phyloP scores from a whole-genome alignment of 164 flowering plant genomes.

The Magnolia sinica region DNA sequence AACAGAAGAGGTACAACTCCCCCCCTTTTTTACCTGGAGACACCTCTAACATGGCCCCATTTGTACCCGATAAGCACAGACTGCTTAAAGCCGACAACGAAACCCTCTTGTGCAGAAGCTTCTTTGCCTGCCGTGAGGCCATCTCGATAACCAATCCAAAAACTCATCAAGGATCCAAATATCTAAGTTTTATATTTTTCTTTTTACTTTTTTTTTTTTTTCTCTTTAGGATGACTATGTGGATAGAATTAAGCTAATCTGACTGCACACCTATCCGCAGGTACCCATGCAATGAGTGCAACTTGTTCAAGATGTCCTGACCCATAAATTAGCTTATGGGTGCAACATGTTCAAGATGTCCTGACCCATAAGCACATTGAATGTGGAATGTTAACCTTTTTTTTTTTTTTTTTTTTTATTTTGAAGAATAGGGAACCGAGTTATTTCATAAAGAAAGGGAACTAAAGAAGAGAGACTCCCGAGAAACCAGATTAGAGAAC shows the following conservation, averaged over 20 bases:
- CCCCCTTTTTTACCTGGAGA: slow-evolving; percentile 55
- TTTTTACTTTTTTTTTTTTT: no score
- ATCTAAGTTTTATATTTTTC: no score
- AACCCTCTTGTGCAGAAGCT: slow-evolving; percentile 82
- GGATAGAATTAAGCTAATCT: no score
- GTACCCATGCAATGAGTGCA: no score
- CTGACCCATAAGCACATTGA: no score
- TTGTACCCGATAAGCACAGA: slow-evolving; percentile 61
- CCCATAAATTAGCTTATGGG: no score
- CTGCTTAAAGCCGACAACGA: slow-evolving; percentile 70
- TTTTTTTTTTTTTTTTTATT: no score
- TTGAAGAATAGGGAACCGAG: no score
- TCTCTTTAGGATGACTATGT: no score
- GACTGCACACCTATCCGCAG: no score
- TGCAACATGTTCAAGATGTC: background rate
- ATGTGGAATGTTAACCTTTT: no score
- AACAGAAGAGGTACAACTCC: background rate
- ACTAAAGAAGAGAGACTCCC: background rate
- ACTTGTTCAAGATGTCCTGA: background rate
- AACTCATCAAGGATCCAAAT: slow-evolving; percentile 17
- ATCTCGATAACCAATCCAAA: slow-evolving; percentile 79
- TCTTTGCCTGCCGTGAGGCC: slow-evolving; percentile 78
- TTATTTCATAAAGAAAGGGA: background rate
- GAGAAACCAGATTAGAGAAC: background rate
- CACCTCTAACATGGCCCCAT: slow-evolving; percentile 79